Evolutionary conservation across 768 basidiomycete species (phyloP).

Genomic region (Megacollybia marginata): DNA sequence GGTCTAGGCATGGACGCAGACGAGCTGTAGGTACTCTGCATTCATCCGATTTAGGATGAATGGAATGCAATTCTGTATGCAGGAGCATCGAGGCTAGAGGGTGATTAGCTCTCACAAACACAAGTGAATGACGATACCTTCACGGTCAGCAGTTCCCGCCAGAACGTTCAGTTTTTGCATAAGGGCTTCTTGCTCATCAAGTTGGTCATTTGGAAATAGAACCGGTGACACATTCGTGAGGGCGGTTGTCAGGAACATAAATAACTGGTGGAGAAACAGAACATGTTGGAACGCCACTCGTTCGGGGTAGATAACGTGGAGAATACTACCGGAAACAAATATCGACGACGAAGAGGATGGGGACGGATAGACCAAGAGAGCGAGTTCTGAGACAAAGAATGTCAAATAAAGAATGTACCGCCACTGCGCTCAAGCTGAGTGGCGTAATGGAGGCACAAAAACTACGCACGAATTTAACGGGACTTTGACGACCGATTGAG

Average conservation of each 20-base stretch:
- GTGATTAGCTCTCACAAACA: background rate
- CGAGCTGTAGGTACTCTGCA: constrained; percentile 28
- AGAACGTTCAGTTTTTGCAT: constrained; percentile 37
- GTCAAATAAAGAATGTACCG: constrained; percentile 66
- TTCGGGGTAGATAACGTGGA: constrained; percentile 45
- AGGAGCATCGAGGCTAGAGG: constrained; percentile 41
- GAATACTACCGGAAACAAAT: constrained; percentile 18
- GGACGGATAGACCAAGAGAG: constrained; percentile 56
- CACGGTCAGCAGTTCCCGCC: constrained; percentile 41
- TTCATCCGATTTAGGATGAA: constrained; percentile 31
- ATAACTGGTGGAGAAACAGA: constrained; percentile 68
- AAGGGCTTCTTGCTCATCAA: constrained; percentile 27
- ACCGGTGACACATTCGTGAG: constrained; percentile 65
- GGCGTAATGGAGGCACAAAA: constrained; percentile 1
- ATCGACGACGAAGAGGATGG: constrained; percentile 22
- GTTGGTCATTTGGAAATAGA: constrained; percentile 41
- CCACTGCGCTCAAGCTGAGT: constrained; percentile 44
- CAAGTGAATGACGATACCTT: constrained; percentile 30
- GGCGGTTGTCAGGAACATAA: constrained; percentile 67
- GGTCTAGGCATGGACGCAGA: constrained; percentile 25
- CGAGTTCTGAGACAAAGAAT: constrained; percentile 55
- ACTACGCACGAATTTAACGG: constrained; percentile 57
- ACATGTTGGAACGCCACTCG: constrained; percentile 74
- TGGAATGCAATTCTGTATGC: constrained; percentile 45
- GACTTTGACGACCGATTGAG: constrained; percentile 49